A percentile compares a stretch with the other conserved stretches of the same genome.
Conservation (phyloP, 2,329 filamentous ascomycete genomes). For the Lasiodiplodia theobromae region DNA sequence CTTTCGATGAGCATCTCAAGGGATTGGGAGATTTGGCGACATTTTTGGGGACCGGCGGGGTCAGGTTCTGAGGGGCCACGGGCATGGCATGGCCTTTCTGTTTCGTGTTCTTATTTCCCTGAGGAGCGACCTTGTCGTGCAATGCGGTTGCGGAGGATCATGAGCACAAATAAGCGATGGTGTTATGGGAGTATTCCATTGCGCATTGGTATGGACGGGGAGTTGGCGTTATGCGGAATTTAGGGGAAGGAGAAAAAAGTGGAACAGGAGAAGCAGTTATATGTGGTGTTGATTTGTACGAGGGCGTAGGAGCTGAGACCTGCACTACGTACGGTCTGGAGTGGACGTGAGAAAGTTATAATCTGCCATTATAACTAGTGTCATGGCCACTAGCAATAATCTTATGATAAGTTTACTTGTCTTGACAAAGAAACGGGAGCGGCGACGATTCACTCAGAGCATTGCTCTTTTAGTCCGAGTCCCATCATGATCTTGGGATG, state of each 20-base stretch:
- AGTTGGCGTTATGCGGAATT: not conserved
- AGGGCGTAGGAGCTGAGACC: not conserved
- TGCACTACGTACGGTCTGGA: not conserved
- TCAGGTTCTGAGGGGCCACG: constrained; percentile 6
- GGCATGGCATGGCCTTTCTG: not conserved
- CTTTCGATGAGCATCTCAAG: constrained; percentile 22
- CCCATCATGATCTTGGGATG: no score
- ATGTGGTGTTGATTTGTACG: not conserved
- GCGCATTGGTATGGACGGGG: not conserved
- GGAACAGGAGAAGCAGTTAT: not conserved
- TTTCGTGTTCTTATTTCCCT: not conserved
- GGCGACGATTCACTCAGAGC: not conserved
- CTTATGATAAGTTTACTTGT: not conserved
- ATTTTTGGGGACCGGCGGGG: constrained; percentile 16
- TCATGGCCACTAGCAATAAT: not conserved
- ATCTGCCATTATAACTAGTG: not conserved
- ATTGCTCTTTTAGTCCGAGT: not conserved
- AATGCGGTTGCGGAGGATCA: not conserved
- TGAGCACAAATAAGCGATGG: constrained; percentile 5
- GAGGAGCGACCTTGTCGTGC: not conserved
- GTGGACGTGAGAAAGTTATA: not conserved
- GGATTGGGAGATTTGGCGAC: constrained; percentile 13
- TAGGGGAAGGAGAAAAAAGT: not conserved
- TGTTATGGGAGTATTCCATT: constrained; percentile 13
- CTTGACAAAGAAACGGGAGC: not conserved